phyloP scores from a whole-genome alignment of 2,329 filamentous ascomycete species.

The Drechmeria coniospora region DNA sequence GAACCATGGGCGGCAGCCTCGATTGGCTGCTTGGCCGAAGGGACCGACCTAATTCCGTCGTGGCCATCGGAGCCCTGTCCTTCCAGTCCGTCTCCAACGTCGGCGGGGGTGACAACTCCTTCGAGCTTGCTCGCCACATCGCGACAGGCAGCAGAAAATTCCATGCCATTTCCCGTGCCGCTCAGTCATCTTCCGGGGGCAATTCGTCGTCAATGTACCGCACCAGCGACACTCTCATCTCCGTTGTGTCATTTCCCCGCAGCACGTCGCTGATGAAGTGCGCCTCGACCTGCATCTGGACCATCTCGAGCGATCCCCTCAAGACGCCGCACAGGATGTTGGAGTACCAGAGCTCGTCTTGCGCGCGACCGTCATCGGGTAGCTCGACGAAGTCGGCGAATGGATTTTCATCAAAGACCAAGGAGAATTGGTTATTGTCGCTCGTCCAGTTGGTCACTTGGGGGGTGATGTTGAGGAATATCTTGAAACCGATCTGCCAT shows the following conservation, averaged over 20 bases:
- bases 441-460: constrained; percentile 89
- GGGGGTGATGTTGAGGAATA: constrained; percentile 93
- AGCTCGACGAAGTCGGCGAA: constrained; percentile 94
- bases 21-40: no score
- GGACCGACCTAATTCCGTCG: no score
- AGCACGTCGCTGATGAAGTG: constrained; percentile 92
- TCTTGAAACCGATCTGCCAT: constrained; percentile 84
- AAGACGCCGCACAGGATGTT: constrained; percentile 93
- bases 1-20: no score
- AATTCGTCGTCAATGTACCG: constrained; percentile 96
- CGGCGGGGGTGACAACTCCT: no score
- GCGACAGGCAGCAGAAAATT: background rate
- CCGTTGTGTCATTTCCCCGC: constrained; percentile 85
- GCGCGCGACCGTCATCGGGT: constrained; percentile 85
- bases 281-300: constrained; percentile 97
- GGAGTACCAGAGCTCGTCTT: constrained; percentile 96
- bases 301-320: constrained; percentile 88
- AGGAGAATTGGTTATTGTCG: constrained; percentile 90
- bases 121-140: no score
- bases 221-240: constrained; percentile 87
- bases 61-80: no score
- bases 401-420: constrained; percentile 94
- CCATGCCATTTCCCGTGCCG: background rate
- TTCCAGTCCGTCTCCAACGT: no score
- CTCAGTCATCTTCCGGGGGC: constrained; percentile 85